Evolutionary conservation across 2,329 filamentous ascomycete genomes (phyloP), one percentile per base, ranked within the genome.

Genomic region (Calonectria crousiana): DNA sequence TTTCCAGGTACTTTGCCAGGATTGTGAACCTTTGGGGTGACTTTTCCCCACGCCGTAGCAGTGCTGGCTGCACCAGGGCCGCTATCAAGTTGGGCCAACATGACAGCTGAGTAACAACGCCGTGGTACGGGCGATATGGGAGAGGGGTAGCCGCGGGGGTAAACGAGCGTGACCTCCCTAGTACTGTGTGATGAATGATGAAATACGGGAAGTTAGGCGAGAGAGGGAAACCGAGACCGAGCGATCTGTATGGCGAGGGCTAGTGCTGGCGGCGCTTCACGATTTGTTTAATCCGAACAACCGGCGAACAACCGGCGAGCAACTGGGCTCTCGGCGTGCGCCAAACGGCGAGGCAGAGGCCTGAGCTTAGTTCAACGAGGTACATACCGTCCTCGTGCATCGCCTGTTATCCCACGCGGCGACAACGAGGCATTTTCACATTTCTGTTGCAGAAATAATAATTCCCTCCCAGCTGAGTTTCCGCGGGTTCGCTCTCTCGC

Each of bases 351-450:
- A 16, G 34, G 20, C 41, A 47, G 41, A 47, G 41, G 53, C n/a
- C 38, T 60, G 4, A 26, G 14, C 36, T 16, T 23, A 56, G 38
- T 49, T 56, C 26, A 47, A 52, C 26, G 52, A 30, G 28, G 20
- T 65, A 34, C 18, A 28, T 51, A 16, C 16, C 13, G 8, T 32
- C 20, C 49, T 62, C 11, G 38, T 52, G 26, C 23, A 52, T 71
- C 51, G 38, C 28, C 30, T 67, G 36, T 32, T 23, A 51, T 60
- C 67, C 52, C 36, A 66, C 36, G n/a, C 28, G 30, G 41, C 11
- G 34, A 41, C 44, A 34, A 53, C 71, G 71, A 73, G 71, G 67
- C 67, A 73, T 73, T 73, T 73, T 58, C 67, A 23, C 32, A 41
- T 64, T 67, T n/a, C 23, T 14, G 4, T 56, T 36, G 34, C 36